These are phyloP conservation scores for Trypanosoma boissoni DNA, from an alignment of 208 protist genomes.

Conservation along the genomic window DNA sequence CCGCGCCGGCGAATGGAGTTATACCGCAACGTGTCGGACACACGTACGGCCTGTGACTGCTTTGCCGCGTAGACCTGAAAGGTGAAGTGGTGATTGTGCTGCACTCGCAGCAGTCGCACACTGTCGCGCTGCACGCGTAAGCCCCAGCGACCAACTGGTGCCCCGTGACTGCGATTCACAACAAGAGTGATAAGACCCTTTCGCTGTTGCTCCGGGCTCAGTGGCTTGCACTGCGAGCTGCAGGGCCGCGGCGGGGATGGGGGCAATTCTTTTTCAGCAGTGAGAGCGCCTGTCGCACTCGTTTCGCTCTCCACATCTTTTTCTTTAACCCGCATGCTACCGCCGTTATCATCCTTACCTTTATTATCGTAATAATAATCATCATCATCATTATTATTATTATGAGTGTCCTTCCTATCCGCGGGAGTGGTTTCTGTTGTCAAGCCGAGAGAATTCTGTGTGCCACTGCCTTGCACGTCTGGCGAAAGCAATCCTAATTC, in stretches of 20 bases:
- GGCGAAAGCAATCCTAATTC: no score
- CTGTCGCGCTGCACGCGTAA: slow-evolving; percentile 60
- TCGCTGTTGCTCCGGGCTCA: slow-evolving; percentile 33
- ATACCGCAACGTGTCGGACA: slow-evolving; percentile 51
- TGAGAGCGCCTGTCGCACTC: not conserved
- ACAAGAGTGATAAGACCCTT: slow-evolving; percentile 60
- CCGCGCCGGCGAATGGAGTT: not conserved
- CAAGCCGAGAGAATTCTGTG: no score
- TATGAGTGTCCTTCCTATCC: slow-evolving; percentile 1
- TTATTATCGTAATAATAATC: no score
- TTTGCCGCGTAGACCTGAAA: slow-evolving; percentile 77
- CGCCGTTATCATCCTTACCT: no score
- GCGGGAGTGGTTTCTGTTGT: no score
- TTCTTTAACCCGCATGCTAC: no score
- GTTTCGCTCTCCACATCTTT: no score
- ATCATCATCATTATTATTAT: not conserved
- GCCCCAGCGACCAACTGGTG: slow-evolving; percentile 53
- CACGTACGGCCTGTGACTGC: slow-evolving; percentile 51
- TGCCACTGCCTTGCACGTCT: no score
- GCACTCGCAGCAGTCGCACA: slow-evolving; percentile 42
- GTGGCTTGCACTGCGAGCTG: slow-evolving; percentile 22
- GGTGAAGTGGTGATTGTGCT: slow-evolving; percentile 51
- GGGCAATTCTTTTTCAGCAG: not conserved
- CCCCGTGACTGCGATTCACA: slow-evolving; percentile 48
- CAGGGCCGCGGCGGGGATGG: slow-evolving; percentile 6